A percentile compares a stretch with the other conserved stretches of the same genome.
Evolutionary conservation across 371 early-diverging fungal genomes (phyloP).

Genomic region (Dipsacomyces acuminosporus): DNA sequence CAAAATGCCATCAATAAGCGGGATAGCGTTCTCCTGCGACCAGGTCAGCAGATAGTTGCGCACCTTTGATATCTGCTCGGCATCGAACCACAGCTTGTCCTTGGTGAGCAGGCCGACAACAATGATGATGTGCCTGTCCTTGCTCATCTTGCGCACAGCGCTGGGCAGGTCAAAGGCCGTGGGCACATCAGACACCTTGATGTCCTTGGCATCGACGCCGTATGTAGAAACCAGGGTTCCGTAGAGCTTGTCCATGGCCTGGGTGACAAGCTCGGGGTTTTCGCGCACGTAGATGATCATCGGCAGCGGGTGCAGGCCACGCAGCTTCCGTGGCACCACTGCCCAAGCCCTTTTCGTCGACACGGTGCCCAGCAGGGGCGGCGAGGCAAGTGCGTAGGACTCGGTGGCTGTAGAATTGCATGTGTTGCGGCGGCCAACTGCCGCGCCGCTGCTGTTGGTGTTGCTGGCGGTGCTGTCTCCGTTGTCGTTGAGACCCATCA

Average conservation of each 20-base stretch:
- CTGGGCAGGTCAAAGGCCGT: conserved; percentile 33
- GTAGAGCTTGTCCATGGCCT: conserved; percentile 34
- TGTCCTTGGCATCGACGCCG: conserved; percentile 34
- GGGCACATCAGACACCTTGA: conserved; percentile 35
- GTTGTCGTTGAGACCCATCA: conserved; percentile 4
- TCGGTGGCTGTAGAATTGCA: neutral
- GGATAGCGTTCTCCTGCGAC: conserved; percentile 27
- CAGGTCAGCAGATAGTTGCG: conserved; percentile 30
- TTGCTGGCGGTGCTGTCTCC: conserved; percentile 5
- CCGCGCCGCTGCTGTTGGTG: neutral
- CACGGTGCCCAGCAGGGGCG: conserved; percentile 6
- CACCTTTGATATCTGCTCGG: conserved; percentile 18
- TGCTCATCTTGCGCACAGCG: conserved; percentile 38
- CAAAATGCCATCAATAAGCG: conserved; percentile 33
- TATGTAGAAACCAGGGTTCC: conserved; percentile 19
- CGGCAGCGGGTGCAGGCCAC: conserved; percentile 41
- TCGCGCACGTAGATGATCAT: conserved; percentile 36
- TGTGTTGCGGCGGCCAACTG: neutral
- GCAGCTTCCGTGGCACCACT: conserved; percentile 37
- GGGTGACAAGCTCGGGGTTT: conserved; percentile 14
- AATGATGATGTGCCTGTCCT: conserved; percentile 27
- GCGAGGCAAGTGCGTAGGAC: conserved; percentile 10
- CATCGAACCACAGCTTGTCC: conserved; percentile 36
- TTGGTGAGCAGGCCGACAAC: conserved; percentile 29
- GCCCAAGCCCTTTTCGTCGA: conserved; percentile 24